These are phyloP conservation scores for Aspergillus sp. DNA, from an alignment of 2,329 filamentous ascomycete species.

Conservation along the genomic window DNA sequence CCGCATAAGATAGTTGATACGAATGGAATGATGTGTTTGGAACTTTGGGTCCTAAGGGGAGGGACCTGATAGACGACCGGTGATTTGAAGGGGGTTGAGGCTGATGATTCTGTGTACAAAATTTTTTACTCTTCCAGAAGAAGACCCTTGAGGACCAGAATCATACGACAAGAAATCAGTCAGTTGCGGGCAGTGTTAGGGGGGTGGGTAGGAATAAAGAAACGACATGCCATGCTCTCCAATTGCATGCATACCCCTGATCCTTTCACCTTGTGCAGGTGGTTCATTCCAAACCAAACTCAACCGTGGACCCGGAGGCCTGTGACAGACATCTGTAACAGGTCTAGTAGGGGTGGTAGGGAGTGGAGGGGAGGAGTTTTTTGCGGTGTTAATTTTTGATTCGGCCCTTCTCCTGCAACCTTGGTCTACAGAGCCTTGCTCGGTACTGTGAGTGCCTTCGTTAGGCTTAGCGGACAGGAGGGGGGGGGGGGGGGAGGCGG, in stretches of 20 bases:
- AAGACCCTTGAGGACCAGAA: neutral
- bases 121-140: neutral
- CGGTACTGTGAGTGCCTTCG: neutral
- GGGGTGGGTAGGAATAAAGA: neutral
- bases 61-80: neutral
- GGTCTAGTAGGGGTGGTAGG: slow-evolving; percentile 12
- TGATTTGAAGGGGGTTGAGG: neutral
- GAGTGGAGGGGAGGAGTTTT: slow-evolving; percentile 2
- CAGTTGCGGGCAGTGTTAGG: no score
- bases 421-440: neutral
- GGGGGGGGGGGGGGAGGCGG: neutral
- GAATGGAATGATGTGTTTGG: neutral
- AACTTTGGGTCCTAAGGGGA: neutral
- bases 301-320: slow-evolving; percentile 18
- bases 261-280: slow-evolving; percentile 9
- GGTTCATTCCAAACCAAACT: slow-evolving; percentile 11
- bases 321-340: slow-evolving; percentile 15
- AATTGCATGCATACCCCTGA: slow-evolving; percentile 8
- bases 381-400: neutral
- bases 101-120: neutral
- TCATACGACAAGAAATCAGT: neutral
- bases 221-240: neutral
- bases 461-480: neutral
- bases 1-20: neutral
- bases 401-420: neutral